Conservation (phyloP, 768 basidiomycete genomes). For the Pisolithus microcarpus region DNA sequence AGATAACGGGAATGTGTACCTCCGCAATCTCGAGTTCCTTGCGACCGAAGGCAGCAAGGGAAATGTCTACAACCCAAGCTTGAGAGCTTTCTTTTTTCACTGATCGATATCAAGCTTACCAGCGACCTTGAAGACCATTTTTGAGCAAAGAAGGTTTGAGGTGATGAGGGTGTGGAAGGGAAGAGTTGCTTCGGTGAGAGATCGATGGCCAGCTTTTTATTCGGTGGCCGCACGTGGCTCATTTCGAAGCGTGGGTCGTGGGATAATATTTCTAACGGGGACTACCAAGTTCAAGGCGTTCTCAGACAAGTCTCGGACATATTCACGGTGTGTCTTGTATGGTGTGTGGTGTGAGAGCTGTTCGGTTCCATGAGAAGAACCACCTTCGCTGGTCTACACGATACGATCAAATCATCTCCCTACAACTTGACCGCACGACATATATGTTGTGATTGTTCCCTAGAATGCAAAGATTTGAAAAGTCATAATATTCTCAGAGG, state of each 20-base stretch:
- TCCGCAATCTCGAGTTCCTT: slow-evolving; percentile 99
- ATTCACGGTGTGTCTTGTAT: no score
- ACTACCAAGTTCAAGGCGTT: no score
- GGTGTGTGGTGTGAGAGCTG: no score
- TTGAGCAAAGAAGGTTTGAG: slow-evolving; percentile 11
- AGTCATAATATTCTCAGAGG: no score
- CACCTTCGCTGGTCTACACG: no score
- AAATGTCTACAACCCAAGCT: slow-evolving; percentile 53
- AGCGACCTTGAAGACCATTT: slow-evolving; percentile 87
- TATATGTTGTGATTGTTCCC: no score
- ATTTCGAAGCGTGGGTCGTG: slow-evolving; percentile 13
- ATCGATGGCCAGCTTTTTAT: slow-evolving; percentile 26
- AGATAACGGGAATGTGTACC: slow-evolving; percentile 40
- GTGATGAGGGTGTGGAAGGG: slow-evolving; percentile 21
- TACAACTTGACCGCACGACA: no score
- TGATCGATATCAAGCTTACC: slow-evolving; percentile 36
- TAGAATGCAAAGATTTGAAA: no score
- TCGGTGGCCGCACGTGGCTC: slow-evolving; percentile 20
- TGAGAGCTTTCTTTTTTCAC: neutral
- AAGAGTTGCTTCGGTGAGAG: slow-evolving; percentile 11
- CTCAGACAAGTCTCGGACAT: no score
- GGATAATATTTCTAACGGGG: slow-evolving; percentile 8
- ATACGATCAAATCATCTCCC: no score
- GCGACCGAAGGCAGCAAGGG: slow-evolving; percentile 98
- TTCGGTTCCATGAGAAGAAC: no score